Conservation (phyloP, 805 yeast species). For the Metschnikowia arizonensis region DNA sequence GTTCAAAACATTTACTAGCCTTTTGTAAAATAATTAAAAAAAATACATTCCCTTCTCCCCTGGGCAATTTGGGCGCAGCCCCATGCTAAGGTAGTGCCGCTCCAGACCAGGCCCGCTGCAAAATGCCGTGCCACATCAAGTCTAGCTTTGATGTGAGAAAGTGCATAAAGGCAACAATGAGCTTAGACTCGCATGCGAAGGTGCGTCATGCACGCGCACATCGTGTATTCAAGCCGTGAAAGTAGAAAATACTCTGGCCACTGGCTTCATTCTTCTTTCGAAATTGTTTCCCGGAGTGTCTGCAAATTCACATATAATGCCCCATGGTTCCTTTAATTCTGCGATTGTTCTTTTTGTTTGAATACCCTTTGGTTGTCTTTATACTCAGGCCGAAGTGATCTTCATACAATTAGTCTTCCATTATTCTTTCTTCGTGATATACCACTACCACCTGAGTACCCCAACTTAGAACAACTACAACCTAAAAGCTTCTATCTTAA, state of each 20-base stretch:
- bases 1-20: too few relatives aligned
- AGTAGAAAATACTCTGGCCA: slow-evolving; percentile 4
- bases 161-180: slow-evolving; percentile 5
- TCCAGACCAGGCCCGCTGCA: slow-evolving; percentile 1
- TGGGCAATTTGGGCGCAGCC: not conserved
- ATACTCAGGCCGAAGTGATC: not conserved
- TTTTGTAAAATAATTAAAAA: too few relatives aligned
- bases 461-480: too few relatives aligned
- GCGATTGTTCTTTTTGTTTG: slow-evolving; percentile 3
- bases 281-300: not conserved
- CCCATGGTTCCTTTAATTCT: slow-evolving; percentile 1
- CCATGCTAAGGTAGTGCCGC: not conserved
- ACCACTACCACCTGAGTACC: not conserved
- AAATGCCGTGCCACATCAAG: slow-evolving; percentile 3
- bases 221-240: slow-evolving; percentile 7
- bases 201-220: slow-evolving; percentile 5
- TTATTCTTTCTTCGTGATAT: not conserved
- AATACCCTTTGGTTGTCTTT: slow-evolving; percentile 4
- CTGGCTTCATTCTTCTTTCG: slow-evolving; percentile 1
- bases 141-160: not conserved
- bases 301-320: slow-evolving; percentile 3
- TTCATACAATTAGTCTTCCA: slow-evolving; percentile 1
- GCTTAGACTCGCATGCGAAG: slow-evolving; percentile 7
- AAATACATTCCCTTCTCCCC: not conserved
- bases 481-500: not conserved